Base-by-base conservation (phyloP, 2,329 filamentous ascomycete species). In the Epichloe sibirici region DNA sequence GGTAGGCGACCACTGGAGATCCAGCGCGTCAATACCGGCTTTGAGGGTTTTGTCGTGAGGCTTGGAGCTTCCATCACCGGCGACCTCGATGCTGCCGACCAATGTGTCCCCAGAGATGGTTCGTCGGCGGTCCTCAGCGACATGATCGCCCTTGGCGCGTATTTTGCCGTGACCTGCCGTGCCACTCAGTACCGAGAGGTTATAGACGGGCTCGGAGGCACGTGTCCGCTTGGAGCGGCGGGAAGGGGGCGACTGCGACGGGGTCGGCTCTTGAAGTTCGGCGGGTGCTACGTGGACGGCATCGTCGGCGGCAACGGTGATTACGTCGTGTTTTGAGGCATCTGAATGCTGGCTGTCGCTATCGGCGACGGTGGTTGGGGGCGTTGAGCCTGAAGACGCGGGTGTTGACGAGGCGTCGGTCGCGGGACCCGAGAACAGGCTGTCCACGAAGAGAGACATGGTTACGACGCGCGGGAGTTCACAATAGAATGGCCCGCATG, bases 321-420 rank as follows among this genome's bases (percentile, higher is more conserved):
- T 63, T 48, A 66, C 64, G 56, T 70, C 69, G 58, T 67, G 65
- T 56, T 71, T 71, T 37, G 67, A 64, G 37, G 64, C 57, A 49
- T 69, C 67, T 42, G 77, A 78, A 51, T 73, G 71, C 53, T 82
- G 70, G 67, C 81, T 85, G 55, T 72, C 74, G 59, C 72, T 75
- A 64, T 86, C 83, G 62, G 77, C 78, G 58, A 83, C 71, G 58
- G 80, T 86, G 48, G 83, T 86, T 25, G 82, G 81, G 46, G 83
- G 83, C 53, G 83, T 86, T 21, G 79, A 83, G 60, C 72, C 76
- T 28, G 74, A 70, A 48, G 77, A 79, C 71, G 76, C 76, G 72
- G 76, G 69, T 59, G 77, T 67, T 62, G 71, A 74, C 49, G 73
- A 74, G 45, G 66, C 66, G 54, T 75, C 72, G 51, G 65, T 64